phyloP scores from a whole-genome alignment of 1,284 basidiomycete species.

The Pascua sp. region DNA sequence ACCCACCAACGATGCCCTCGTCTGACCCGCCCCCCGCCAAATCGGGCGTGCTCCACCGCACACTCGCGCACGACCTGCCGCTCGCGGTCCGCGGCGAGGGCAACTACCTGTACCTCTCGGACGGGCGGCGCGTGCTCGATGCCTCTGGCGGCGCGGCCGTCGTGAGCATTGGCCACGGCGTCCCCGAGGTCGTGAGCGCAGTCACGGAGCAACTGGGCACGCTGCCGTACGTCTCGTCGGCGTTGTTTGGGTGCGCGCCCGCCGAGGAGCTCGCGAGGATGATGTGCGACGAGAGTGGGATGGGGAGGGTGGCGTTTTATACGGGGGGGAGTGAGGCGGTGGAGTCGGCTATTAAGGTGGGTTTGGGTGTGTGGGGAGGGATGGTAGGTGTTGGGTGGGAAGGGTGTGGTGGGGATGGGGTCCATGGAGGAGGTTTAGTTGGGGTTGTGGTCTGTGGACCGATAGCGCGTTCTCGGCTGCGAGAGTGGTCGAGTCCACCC shows the following conservation, averaged over 20 bases:
- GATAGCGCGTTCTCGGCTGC: too few relatives aligned
- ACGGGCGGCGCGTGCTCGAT: constrained; percentile 27
- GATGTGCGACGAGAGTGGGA: constrained; percentile 57
- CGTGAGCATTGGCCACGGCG: constrained; percentile 67
- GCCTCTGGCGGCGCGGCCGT: constrained; percentile 73
- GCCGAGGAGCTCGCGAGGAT: constrained; percentile 51
- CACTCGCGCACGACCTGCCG: constrained; percentile 17
- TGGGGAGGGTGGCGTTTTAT: constrained; percentile 32
- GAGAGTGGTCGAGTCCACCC: too few relatives aligned
- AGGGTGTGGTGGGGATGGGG: not conserved
- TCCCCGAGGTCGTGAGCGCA: constrained; percentile 54
- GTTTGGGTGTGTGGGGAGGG: not conserved
- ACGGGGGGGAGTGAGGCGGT: constrained; percentile 16
- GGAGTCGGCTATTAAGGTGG: constrained; percentile 17
- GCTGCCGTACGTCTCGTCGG: constrained; percentile 51
- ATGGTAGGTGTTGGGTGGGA: too few relatives aligned
- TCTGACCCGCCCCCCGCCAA: not conserved
- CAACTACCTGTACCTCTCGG: constrained; percentile 25
- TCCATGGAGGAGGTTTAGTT: too few relatives aligned
- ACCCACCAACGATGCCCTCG: too few relatives aligned
- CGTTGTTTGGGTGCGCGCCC: constrained; percentile 24
- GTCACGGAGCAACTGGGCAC: constrained; percentile 60
- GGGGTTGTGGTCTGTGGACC: too few relatives aligned
- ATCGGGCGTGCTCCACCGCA: constrained; percentile 24
- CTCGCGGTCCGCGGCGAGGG: constrained; percentile 24